These are phyloP conservation scores for Cryptomeria japonica DNA, from an alignment of 75 land plant species.

Conservation along the genomic window DNA sequence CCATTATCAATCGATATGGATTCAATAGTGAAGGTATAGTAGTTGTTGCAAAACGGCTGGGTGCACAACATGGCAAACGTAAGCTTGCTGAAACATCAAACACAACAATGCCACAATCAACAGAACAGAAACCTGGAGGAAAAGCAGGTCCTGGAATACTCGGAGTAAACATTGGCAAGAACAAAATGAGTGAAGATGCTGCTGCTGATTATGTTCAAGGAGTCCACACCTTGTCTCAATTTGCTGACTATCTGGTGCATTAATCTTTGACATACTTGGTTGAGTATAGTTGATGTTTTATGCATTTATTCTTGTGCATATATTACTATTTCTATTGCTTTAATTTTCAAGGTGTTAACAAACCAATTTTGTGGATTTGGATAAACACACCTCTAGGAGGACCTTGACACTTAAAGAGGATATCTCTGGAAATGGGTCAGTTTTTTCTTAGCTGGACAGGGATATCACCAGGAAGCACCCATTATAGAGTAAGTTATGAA, in stretches of 20 bases:
- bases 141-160: conserved; percentile 97
- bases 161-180: conserved; percentile 98
- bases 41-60: conserved; percentile 91
- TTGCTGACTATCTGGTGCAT: conserved; percentile 96
- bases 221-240: conserved; percentile 97
- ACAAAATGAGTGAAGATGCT: conserved; percentile 96
- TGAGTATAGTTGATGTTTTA: not conserved
- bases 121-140: conserved; percentile 61
- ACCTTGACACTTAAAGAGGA: not conserved
- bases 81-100: conserved; percentile 83
- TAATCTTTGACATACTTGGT: not conserved
- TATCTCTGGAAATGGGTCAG: not conserved
- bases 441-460: not conserved
- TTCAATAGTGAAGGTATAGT: conserved; percentile 98
- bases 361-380: not conserved
- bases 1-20: conserved; percentile 94
- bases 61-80: conserved; percentile 97
- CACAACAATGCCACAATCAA: conserved; percentile 32
- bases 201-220: conserved; percentile 98
- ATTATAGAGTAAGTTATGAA: not conserved
- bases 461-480: not conserved
- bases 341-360: not conserved
- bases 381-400: not conserved
- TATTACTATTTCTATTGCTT: not conserved
- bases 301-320: not conserved